Evolutionary conservation across 306 rosid genomes (phyloP).

Genomic region (Vicia faba): DNA sequence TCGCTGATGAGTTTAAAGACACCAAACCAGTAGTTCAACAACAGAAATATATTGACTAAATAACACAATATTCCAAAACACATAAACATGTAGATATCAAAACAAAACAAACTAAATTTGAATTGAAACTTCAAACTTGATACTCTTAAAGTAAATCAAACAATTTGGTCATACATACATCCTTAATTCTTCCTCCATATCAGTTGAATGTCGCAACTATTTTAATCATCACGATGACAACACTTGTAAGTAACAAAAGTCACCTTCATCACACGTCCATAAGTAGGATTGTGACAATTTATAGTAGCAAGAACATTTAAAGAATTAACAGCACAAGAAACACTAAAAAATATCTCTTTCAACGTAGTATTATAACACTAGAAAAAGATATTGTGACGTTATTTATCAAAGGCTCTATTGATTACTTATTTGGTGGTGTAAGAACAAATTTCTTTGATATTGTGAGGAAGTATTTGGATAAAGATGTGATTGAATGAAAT

Average conservation of each 20-base stretch:
- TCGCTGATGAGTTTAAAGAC: no score
- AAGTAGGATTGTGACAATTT: conserved; percentile 35
- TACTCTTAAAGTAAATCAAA: background rate
- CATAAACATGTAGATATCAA: no score
- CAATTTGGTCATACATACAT: background rate
- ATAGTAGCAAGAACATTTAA: conserved; percentile 38
- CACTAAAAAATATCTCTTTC: background rate
- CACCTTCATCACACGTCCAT: conserved; percentile 42
- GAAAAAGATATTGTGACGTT: no score
- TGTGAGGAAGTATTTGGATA: no score
- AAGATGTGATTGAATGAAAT: no score
- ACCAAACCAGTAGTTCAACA: conserved; percentile 23
- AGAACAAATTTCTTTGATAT: no score
- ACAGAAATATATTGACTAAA: conserved; percentile 22
- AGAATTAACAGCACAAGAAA: background rate
- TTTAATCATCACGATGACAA: conserved; percentile 34
- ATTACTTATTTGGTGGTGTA: no score
- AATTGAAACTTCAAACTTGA: background rate
- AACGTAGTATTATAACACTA: conserved; percentile 23
- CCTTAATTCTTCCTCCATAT: background rate
- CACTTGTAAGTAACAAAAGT: conserved; percentile 21
- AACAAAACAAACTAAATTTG: background rate
- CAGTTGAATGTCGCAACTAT: conserved; percentile 3
- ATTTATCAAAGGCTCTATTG: no score
- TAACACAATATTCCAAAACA: background rate